Percentiles rank a stretch among this genome's conserved stretches.
These are phyloP conservation scores for Phytophthora pistaciae DNA, from an alignment of 352 stramenopile genomes.

Conservation along the genomic window DNA sequence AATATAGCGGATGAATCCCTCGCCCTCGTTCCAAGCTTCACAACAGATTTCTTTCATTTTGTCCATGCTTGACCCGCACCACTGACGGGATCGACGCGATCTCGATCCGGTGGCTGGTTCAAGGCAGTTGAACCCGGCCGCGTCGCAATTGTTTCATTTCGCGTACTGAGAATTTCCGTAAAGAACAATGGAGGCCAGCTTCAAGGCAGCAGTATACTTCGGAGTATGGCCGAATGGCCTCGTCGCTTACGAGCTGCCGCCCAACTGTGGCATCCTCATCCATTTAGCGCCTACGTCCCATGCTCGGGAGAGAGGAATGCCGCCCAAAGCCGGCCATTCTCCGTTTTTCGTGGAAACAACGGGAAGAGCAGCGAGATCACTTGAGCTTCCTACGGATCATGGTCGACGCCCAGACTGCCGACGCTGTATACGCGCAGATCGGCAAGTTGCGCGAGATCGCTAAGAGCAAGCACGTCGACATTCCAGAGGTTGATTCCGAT, in stretches of 20 bases:
- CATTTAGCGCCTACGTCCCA: conserved; percentile 32
- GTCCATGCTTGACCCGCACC: too few relatives aligned
- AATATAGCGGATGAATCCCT: too few relatives aligned
- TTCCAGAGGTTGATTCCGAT: conserved; percentile 26
- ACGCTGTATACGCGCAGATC: conserved; percentile 34
- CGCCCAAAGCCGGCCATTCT: conserved; percentile 22
- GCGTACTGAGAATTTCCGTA: conserved; percentile 1
- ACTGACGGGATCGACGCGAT: not conserved
- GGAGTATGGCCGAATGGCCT: conserved; percentile 2
- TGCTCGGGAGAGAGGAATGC: not conserved
- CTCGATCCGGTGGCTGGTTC: not conserved
- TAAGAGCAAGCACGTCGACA: conserved; percentile 25
- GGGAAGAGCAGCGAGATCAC: not conserved
- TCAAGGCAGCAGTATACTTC: not conserved
- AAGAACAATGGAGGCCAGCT: not conserved
- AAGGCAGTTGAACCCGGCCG: not conserved
- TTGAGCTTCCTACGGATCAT: conserved; percentile 11
- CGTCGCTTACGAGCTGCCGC: not conserved
- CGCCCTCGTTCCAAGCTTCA: too few relatives aligned
- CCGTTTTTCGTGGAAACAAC: conserved; percentile 17
- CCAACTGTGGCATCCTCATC: conserved; percentile 13
- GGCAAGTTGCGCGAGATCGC: conserved; percentile 31
- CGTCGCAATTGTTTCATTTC: conserved; percentile 8
- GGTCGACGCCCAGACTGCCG: conserved; percentile 25
- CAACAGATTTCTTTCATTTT: too few relatives aligned